Evolutionary conservation across 352 stramenopile species (phyloP).

Genomic region (Globisporangium alternatum): DNA sequence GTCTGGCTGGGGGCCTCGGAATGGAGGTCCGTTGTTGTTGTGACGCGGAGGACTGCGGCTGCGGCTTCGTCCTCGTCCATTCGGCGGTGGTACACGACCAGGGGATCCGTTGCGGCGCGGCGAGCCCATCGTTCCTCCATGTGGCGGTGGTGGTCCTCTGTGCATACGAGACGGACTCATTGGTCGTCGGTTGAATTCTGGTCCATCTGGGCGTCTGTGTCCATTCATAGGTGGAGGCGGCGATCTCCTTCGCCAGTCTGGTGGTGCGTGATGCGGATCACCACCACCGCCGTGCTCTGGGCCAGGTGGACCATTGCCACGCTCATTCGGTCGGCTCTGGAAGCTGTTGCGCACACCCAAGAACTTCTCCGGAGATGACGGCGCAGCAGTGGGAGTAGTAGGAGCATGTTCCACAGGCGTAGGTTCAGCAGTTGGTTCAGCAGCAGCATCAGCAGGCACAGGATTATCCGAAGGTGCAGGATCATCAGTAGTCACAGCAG

Average conservation of each 20-base stretch:
- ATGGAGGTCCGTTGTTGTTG: conserved; percentile 23
- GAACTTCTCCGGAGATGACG: conserved; percentile 30
- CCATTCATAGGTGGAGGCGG: conserved; percentile 6
- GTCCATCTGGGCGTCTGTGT: neutral
- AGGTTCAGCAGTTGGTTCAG: conserved; percentile 18
- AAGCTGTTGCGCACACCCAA: conserved; percentile 19
- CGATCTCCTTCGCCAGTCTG: conserved; percentile 10
- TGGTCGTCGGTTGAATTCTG: conserved; percentile 1
- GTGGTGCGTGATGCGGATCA: neutral
- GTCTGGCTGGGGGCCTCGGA: conserved; percentile 4
- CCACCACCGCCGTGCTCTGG: neutral
- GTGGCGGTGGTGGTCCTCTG: neutral
- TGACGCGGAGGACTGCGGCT: conserved; percentile 34
- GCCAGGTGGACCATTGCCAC: conserved; percentile 5
- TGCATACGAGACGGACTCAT: conserved; percentile 3
- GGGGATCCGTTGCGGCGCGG: conserved; percentile 10
- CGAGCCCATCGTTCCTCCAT: conserved; percentile 6
- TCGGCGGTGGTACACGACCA: neutral
- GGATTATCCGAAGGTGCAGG: conserved; percentile 10
- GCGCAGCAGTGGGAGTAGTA: conserved; percentile 17
- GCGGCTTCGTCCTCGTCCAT: conserved; percentile 24
- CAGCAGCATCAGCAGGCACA: neutral
- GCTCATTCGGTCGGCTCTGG: conserved; percentile 6
- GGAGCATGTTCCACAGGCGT: conserved; percentile 9
- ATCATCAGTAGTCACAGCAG: conserved; percentile 7